phyloP scores from a whole-genome alignment of 352 stramenopile genomes.

The Phytophthora podocarpi region DNA sequence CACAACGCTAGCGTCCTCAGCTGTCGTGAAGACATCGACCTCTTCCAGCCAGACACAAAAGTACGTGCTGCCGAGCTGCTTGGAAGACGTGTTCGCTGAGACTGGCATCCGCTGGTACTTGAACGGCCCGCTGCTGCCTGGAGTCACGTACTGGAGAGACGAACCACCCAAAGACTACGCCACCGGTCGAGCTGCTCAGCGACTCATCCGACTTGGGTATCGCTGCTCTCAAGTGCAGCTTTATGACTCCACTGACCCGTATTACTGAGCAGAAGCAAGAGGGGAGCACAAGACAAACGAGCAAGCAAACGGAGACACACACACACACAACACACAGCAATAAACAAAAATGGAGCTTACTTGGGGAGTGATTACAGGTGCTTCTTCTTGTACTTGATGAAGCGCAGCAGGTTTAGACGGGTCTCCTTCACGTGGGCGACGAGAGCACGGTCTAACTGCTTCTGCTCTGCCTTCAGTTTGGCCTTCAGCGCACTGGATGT shows the following conservation, averaged over 20 bases:
- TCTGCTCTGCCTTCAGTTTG: conserved; percentile 82
- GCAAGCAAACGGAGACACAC: conserved; percentile 1
- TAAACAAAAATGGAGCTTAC: conserved; percentile 29
- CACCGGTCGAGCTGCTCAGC: conserved; percentile 58
- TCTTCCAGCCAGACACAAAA: conserved; percentile 51
- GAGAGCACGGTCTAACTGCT: conserved; percentile 77
- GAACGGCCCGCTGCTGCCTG: conserved; percentile 60
- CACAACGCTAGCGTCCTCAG: conserved; percentile 61
- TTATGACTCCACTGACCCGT: conserved; percentile 64
- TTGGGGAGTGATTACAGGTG: conserved; percentile 55
- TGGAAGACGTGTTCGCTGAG: conserved; percentile 83
- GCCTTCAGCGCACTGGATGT: conserved; percentile 61
- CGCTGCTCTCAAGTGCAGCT: conserved; percentile 67
- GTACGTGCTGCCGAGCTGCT: conserved; percentile 62
- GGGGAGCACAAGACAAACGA: conserved; percentile 1
- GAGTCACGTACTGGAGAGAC: conserved; percentile 67
- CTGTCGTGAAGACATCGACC: conserved; percentile 56
- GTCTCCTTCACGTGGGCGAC: conserved; percentile 88
- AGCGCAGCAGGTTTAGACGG: conserved; percentile 84
- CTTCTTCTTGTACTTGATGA: conserved; percentile 94
- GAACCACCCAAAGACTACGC: conserved; percentile 42
- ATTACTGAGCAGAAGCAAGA: conserved; percentile 36
- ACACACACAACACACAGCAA: conserved; percentile 3
- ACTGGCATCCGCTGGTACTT: conserved; percentile 85
- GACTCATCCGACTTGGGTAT: conserved; percentile 76